Evolutionary conservation across 2,329 filamentous ascomycete genomes (phyloP).

Genomic region (Aspergillus fructus): DNA sequence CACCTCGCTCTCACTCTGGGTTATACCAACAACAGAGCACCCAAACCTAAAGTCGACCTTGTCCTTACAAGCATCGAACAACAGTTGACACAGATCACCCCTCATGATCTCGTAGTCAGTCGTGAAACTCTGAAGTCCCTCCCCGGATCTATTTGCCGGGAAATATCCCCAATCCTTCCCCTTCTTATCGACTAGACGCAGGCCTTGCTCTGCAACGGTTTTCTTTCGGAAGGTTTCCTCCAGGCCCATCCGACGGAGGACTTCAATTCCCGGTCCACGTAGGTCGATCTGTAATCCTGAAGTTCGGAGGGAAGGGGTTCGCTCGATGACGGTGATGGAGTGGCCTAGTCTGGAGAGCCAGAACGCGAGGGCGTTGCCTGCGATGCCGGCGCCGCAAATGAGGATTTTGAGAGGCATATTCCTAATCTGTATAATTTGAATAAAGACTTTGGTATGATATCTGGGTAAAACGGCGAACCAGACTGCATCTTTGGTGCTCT

Average conservation of each 20-base stretch:
- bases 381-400: conserved; percentile 3
- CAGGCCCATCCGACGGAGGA: conserved; percentile 56
- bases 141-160: conserved; percentile 37
- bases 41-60: conserved; percentile 34
- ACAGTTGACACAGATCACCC: conserved; percentile 49
- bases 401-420: conserved; percentile 3
- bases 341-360: not conserved
- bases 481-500: no score
- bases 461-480: no score
- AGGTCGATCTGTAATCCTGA: conserved; percentile 26
- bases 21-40: conserved; percentile 25
- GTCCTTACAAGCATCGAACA: conserved; percentile 36
- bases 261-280: conserved; percentile 52
- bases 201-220: conserved; percentile 49
- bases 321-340: conserved; percentile 2
- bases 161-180: conserved; percentile 45
- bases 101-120: conserved; percentile 58
- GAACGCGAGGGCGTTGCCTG: not conserved
- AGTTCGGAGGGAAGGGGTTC: not conserved
- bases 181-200: conserved; percentile 46
- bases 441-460: no score
- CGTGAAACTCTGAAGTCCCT: conserved; percentile 40
- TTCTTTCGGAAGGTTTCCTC: conserved; percentile 41
- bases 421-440: no score
- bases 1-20: conserved; percentile 17